Percentiles rank a stretch among this genome's conserved stretches.
Conservation (phyloP, 768 basidiomycete species). For the Baorangia bicolor region DNA sequence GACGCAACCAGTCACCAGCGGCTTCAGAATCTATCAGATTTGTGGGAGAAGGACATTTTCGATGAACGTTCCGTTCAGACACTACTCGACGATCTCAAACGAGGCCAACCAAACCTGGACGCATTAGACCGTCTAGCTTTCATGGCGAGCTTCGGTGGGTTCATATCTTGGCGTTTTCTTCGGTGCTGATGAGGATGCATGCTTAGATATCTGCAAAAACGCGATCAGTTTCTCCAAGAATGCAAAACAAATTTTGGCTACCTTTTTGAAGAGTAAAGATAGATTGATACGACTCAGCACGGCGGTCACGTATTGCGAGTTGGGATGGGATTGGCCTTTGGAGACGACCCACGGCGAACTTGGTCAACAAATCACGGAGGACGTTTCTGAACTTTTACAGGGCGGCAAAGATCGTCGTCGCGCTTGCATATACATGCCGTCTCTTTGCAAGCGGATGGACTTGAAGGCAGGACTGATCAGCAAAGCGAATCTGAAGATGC, state of each 20-base stretch:
- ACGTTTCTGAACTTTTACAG: constrained; percentile 19
- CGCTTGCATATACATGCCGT: constrained; percentile 29
- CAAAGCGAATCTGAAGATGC: constrained; percentile 16
- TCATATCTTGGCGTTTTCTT: background rate
- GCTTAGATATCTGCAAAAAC: constrained; percentile 17
- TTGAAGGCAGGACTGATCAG: constrained; percentile 14
- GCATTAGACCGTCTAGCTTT: constrained; percentile 29
- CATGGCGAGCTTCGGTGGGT: constrained; percentile 31
- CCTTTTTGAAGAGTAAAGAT: constrained; percentile 16
- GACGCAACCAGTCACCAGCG: constrained; percentile 21
- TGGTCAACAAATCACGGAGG: background rate
- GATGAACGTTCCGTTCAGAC: constrained; percentile 18
- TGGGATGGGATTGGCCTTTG: constrained; percentile 22
- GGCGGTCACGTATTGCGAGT: constrained; percentile 25
- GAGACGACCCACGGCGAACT: constrained; percentile 2
- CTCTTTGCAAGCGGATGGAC: constrained; percentile 23
- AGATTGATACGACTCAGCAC: constrained; percentile 24
- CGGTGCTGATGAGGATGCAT: background rate
- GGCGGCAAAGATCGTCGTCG: constrained; percentile 10
- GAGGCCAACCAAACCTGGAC: constrained; percentile 17
- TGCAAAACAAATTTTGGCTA: constrained; percentile 8
- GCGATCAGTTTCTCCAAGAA: background rate
- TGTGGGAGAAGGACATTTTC: constrained; percentile 33
- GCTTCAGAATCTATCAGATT: constrained; percentile 13
- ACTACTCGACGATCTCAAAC: constrained; percentile 20